These are phyloP conservation scores for Rhynchospora tenuis DNA, from an alignment of 176 grass and related monocot species.

Conservation along the genomic window DNA sequence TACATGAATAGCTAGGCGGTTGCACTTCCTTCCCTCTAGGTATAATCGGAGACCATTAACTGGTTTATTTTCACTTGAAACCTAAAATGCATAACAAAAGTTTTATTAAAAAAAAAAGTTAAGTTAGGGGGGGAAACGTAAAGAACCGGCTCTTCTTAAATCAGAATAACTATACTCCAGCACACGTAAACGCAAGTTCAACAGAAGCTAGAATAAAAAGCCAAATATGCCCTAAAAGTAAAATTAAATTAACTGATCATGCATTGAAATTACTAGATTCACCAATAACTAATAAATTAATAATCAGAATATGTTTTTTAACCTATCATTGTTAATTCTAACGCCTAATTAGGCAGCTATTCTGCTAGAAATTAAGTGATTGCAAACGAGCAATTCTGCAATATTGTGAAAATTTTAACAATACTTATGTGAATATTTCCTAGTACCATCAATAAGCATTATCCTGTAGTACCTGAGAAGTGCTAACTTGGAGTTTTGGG, in stretches of 20 bases:
- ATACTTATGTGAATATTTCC: not conserved
- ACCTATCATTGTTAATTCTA: not conserved
- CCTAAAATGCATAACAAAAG: conserved; percentile 30
- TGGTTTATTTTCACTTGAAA: conserved; percentile 65
- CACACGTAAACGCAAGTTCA: not conserved
- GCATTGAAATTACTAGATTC: not conserved
- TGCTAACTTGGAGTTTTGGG: conserved; percentile 84
- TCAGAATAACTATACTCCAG: not conserved
- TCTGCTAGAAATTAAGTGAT: not conserved
- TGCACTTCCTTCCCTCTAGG: conserved; percentile 87
- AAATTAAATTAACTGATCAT: not conserved
- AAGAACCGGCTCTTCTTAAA: not conserved
- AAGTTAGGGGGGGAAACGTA: not conserved
- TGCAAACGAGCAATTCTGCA: not conserved
- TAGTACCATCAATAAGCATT: not conserved
- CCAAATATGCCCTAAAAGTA: not conserved
- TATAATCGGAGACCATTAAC: conserved; percentile 74
- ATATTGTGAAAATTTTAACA: not conserved
- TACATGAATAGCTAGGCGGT: conserved; percentile 85
- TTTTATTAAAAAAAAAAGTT: not conserved
- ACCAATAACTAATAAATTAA: not conserved
- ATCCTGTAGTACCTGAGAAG: conserved; percentile 54
- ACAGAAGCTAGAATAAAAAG: not conserved
- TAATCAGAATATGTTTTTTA: not conserved
- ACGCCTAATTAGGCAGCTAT: not conserved